A percentile compares a stretch with the other conserved stretches of the same genome.
Evolutionary conservation across 2,329 filamentous ascomycete species (phyloP).

Genomic region (Pseudocercospora fijiensis): DNA sequence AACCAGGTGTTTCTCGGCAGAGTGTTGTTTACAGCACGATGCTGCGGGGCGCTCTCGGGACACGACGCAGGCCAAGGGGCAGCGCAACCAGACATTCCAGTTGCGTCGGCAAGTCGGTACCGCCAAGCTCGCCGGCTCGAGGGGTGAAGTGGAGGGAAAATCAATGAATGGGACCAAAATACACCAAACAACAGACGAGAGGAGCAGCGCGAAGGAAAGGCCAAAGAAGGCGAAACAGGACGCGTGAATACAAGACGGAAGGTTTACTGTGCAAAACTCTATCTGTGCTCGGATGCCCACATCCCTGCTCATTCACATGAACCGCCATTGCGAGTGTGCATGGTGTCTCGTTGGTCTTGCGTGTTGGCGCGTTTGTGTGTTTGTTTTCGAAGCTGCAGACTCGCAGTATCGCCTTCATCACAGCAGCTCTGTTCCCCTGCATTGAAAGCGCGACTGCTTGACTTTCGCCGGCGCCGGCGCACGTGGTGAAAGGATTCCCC

Average conservation of each 20-base stretch:
- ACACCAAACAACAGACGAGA: not conserved
- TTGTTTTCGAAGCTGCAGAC: too few species aligned
- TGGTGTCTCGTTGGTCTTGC: not conserved
- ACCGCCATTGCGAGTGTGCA: not conserved
- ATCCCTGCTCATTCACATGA: not conserved
- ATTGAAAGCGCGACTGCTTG: too few species aligned
- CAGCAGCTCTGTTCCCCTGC: too few species aligned
- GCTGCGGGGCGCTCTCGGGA: not conserved
- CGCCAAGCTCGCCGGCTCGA: not conserved
- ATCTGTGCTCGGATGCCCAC: not conserved
- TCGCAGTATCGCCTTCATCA: not conserved
- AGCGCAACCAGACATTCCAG: constrained; percentile 1
- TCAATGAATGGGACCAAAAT: not conserved
- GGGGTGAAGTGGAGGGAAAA: not conserved
- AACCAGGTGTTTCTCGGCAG: not conserved
- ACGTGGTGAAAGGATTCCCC: too few species aligned
- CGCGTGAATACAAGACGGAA: not conserved
- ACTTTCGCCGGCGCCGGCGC: too few species aligned
- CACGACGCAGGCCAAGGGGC: not conserved
- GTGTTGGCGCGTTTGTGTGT: not conserved
- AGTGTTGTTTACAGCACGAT: not conserved
- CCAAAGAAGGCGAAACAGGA: not conserved
- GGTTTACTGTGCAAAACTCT: not conserved
- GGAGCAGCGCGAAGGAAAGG: not conserved
- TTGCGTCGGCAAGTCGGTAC: not conserved